Base-by-base conservation (phyloP, 495 filamentous ascomycete genomes). In the Podospora appendiculata region DNA sequence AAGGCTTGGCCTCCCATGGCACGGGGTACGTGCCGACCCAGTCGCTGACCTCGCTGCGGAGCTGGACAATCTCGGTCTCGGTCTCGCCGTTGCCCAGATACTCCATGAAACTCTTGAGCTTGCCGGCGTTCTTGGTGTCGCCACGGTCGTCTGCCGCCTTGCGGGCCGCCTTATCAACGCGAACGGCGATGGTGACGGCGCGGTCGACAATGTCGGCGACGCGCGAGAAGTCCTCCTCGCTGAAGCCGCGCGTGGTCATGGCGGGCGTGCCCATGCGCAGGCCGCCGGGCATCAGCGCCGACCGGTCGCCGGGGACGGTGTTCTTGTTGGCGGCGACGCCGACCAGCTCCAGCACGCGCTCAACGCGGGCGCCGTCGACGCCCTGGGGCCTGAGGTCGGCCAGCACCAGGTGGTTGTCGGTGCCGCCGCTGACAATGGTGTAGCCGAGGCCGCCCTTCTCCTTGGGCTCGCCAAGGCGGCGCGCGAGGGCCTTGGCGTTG, bases 291-390 rank as follows among this genome's bases (percentile, higher is more conserved):
- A 89, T 88, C 56, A 98, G 77, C 3, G 93, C 93, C 13, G 89
- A 95, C 58, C 85, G 86, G 70, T 98, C 93, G 12, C 94, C 93
- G 5, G 94, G 93, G 0, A 96, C 94, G 11, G 93, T 97, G 72
- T 98, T 98, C 79, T 98, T 98, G 77, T 98, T 98, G 64, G 87
- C 87, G 16, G 94, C 93, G 33, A 98, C 90, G 54, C 92, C 90
- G 47, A 93, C 90, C 8, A 96, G 82, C 67, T 98, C 93, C 6
- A 98, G 77, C 6, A 98, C 85, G 34, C 91, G 85, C 78, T 98
- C 93, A 6, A 98, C 93, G 13, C 93, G 85, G 13, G 88, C 90
- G 47, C 93, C 93, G 62, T 98, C 93, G 14, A 98, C 82, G 16
- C 81, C 81, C 55, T 86, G 87, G 52, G 87, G 89, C 75, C 96